Evolutionary conservation across 2,329 filamentous ascomycete genomes (phyloP), one percentile per base, ranked within the genome.

Genomic region (Epichloe sibirici): DNA sequence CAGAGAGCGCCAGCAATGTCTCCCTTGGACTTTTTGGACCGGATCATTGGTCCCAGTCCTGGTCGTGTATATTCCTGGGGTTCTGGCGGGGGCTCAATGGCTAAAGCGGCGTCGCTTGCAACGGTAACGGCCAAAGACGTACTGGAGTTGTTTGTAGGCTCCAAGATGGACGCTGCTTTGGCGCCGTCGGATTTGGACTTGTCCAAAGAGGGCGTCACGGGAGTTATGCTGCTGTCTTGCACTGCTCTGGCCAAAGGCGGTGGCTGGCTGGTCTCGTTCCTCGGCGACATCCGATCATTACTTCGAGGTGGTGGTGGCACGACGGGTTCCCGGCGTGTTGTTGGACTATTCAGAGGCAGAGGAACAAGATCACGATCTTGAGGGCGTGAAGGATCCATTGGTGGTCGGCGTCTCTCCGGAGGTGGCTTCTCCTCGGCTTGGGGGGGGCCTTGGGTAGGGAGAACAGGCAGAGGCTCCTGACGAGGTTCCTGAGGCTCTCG

Each of bases 21-120:
- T n/a, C 75, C 77, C 56, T 78, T 82, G 1, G 82, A 84, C 56
- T 79, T 81, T 63, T 88, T 88, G 57, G 85, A 81, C 68, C 88
- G 91, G 61, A 96, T 85, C 90, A 95, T 95, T 2, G 90, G 88
- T 0, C 89, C 89, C 6, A 95, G 76, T 1, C 89, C 90, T 17
- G 89, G 88, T n/a, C 88, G 71, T 6, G 56, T 62, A 2, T 76
- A 74, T 50, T 75, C 72, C 7, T 57, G 57, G 1, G 51, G 49
- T 23, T 46, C 51, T 15, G 51, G 50, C 3, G 38, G 49, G 6
- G 64, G 57, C 37, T 66, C 65, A 34, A 51, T 39, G 11, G 60
- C n/a, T 8, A 52, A 12, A 21, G 44, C 12, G 11, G 66, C 61
- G 4, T 66, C 61, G 13, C 62, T 62, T 2, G 63, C 54, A 21